phyloP scores from a whole-genome alignment of 192 early-diverging fungal species.

The Linnemannia schmuckeri region DNA sequence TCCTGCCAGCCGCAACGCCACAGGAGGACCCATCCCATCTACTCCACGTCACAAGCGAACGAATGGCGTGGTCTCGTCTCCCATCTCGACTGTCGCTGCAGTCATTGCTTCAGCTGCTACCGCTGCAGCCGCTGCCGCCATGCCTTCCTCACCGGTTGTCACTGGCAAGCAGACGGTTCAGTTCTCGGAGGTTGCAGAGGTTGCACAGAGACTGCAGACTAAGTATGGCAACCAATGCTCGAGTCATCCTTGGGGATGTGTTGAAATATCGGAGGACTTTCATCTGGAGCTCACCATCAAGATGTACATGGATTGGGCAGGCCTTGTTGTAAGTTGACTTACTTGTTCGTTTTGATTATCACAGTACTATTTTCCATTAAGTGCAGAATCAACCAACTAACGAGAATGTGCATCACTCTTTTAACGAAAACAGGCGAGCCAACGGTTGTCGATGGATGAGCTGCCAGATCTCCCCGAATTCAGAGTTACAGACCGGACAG shows the following conservation, averaged over 20 bases:
- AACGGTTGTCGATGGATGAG: slow-evolving; percentile 49
- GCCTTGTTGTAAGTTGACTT: slow-evolving; percentile 37
- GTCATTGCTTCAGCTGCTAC: background rate
- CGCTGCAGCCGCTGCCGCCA: background rate
- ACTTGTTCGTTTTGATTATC: background rate
- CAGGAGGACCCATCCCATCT: background rate
- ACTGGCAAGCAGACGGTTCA: slow-evolving; percentile 40
- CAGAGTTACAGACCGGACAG: background rate
- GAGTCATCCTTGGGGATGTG: slow-evolving; percentile 52
- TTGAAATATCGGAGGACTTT: slow-evolving; percentile 29
- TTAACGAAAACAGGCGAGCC: slow-evolving; percentile 29
- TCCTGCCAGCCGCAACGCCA: slow-evolving; percentile 6
- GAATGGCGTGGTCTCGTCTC: slow-evolving; percentile 48
- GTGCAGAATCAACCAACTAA: background rate
- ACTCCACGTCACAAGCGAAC: slow-evolving; percentile 25
- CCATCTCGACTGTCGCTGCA: slow-evolving; percentile 19
- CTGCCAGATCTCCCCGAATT: slow-evolving; percentile 49
- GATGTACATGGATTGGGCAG: slow-evolving; percentile 58
- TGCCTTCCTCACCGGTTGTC: background rate
- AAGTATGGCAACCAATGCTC: slow-evolving; percentile 35
- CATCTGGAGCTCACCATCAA: slow-evolving; percentile 55
- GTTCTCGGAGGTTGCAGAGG: slow-evolving; percentile 52
- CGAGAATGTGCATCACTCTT: background rate
- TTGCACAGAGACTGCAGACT: slow-evolving; percentile 38
- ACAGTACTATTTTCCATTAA: background rate